Evolutionary conservation across 2,329 filamentous ascomycete genomes (phyloP), one percentile per base, ranked within the genome.

Genomic region (Fonsecaea monophora): DNA sequence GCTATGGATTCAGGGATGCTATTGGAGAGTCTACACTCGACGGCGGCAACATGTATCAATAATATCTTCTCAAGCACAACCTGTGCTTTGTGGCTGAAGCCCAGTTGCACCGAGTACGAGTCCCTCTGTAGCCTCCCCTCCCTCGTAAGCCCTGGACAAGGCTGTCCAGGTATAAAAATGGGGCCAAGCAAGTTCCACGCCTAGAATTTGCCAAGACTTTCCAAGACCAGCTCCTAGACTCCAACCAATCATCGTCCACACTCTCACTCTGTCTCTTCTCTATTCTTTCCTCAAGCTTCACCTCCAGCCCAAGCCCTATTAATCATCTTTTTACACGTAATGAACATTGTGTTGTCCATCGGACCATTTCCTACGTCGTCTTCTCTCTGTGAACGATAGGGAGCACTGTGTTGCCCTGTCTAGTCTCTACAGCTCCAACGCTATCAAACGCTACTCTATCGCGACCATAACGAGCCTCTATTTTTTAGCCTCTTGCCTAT

Each of bases 31-130:
- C 42, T 12, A 45, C 48, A 4, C 45, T 54, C 30, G 32, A 30
- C 4, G 34, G 34, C 35, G 45, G n/a, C 10, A 34, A 34, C 10
- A 18, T 60, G 40, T 50, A n/a, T 15, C 57, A 60, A 50, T 60
- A 60, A 42, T 25, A 48, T 13, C 10, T 50, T 13, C 30, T 45
- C 6, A 60, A 13, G 45, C 15, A 37, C 18, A 9, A 25, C 18
- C 45, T 13, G 21, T 4, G 45, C 45, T 25, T 50, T 13, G 8
- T 30, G 45, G 18, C 8, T 30, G 21, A 50, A 10, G 12, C 10
- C 18, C 18, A 50, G 18, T 10, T 25, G 1, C 13, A 13, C 12
- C 12, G 21, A 50, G 9, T 13, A 3, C 6, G 15, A 10, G 4
- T 32, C 30, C 30, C 30, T 5, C 30, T 32, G 30, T 4, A 32